phyloP scores from a whole-genome alignment of 352 stramenopile species.

The Phytophthora meadii region DNA sequence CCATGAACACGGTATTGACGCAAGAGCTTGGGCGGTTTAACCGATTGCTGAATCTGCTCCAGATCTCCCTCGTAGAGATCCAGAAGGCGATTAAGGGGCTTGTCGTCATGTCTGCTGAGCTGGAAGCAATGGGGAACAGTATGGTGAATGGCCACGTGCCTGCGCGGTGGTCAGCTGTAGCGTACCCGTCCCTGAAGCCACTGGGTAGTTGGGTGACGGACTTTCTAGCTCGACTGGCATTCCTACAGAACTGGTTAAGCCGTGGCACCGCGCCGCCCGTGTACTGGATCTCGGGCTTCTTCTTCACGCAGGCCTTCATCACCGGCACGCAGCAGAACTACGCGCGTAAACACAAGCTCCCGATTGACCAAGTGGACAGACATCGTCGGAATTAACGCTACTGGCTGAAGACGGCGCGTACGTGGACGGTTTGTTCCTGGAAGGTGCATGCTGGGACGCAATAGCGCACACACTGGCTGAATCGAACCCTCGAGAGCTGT shows the following conservation, averaged over 20 bases:
- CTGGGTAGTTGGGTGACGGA: conserved; percentile 93
- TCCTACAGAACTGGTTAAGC: conserved; percentile 87
- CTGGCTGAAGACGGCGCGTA: conserved; percentile 89
- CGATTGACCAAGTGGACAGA: conserved; percentile 89
- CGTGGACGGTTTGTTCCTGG: conserved; percentile 91
- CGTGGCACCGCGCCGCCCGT: conserved; percentile 75
- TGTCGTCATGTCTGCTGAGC: conserved; percentile 92
- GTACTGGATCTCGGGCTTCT: conserved; percentile 95
- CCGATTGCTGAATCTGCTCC: conserved; percentile 78
- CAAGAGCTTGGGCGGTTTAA: conserved; percentile 94
- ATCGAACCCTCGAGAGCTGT: conserved; percentile 85
- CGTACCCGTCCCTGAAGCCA: conserved; percentile 94
- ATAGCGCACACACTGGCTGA: conserved; percentile 78
- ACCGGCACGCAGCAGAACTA: conserved; percentile 95
- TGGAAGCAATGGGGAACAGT: conserved; percentile 94
- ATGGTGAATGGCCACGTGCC: conserved; percentile 94
- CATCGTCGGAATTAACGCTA: conserved; percentile 42
- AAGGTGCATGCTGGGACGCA: conserved; percentile 89
- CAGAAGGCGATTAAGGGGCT: conserved; percentile 93
- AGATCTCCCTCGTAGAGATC: conserved; percentile 86
- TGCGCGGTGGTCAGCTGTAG: conserved; percentile 77
- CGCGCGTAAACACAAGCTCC: conserved; percentile 89
- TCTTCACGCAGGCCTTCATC: conserved; percentile 96
- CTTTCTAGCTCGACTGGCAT: conserved; percentile 84
- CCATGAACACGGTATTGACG: conserved; percentile 91